Conservation (phyloP, 139 green algal species). For the Volvox reticuliferus region DNA sequence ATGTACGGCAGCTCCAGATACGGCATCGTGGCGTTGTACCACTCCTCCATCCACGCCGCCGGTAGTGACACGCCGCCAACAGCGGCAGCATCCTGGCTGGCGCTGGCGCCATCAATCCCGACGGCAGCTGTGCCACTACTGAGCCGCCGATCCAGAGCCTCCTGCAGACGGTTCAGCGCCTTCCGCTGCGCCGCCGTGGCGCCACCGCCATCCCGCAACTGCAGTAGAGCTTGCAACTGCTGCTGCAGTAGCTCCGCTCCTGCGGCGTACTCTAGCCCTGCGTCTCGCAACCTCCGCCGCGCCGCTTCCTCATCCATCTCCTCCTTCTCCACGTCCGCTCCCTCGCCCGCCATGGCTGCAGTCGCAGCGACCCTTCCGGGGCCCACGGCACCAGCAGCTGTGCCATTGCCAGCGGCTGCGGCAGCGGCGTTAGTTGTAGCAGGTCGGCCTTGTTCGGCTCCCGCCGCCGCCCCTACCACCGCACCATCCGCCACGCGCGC, state of each 20-base stretch:
- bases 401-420: too few relatives aligned
- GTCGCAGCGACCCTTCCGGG: background rate
- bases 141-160: conserved; percentile 18
- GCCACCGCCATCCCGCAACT: background rate
- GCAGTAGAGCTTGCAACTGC: background rate
- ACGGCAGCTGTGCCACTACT: background rate
- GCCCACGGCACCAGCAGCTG: too few relatives aligned
- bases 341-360: background rate
- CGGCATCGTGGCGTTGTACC: conserved; percentile 7
- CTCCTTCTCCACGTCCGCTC: background rate
- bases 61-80: background rate
- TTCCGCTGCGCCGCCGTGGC: background rate
- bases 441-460: too few relatives aligned
- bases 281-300: background rate
- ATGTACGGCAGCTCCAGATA: background rate
- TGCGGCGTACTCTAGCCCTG: background rate
- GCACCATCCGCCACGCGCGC: background rate
- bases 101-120: background rate
- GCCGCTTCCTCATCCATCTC: background rate
- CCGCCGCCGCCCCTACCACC: background rate
- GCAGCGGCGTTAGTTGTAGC: background rate
- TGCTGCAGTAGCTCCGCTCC: background rate
- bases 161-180: background rate
- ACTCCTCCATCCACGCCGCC: conserved; percentile 10
- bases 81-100: background rate